Base-by-base conservation (phyloP, 306 rosid genomes). In the Abrus pulchellus region DNA sequence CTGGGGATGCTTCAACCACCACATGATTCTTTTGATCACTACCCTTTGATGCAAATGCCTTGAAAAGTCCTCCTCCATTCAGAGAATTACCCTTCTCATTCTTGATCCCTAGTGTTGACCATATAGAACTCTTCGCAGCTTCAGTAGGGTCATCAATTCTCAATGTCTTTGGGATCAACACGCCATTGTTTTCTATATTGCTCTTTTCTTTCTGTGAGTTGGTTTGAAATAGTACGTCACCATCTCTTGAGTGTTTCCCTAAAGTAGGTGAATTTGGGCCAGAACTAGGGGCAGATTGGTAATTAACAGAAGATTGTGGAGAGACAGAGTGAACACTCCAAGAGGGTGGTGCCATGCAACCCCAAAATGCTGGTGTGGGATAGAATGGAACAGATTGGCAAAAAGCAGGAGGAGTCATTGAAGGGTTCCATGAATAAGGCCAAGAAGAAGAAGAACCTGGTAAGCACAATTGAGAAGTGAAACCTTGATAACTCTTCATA, bases 191-290 rank as follows among this genome's bases (percentile, higher is more conserved):
- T 72, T 85, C 84, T 63, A 45, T 86, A 12, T 27, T 70, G 62
- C 33, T 71, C 9, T 85, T 85, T 76, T 83, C 86, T 48, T 78
- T 85, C 62, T 47, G 59, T 14, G 86, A 68, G 71, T 77, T 85
- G 36, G 63, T 7, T 13, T 78, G 88, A 67, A 53, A 76, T 28
- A 85, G 56, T 7, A 74, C 80, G 13, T 77, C 78, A 30, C 86
- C 94, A 11, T 94, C 94, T 56, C 98, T 89, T 40, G 88, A 86
- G 77, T 88, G 98, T 76, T 94, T 94, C 76, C 98, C 90, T 41
- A 85, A 84, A 13, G 83, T 74, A 20, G 86, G 68, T 57, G 88
- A 82, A 40, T 71, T 87, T 14, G 84, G 78, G 32, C 69, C 83
- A 28, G 83, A 55, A 65, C 78, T 64, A 54, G 86, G 43, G 73